Evolutionary conservation across 1,284 basidiomycete species (phyloP), one percentile per base, ranked within the genome.

Genomic region (Pterula multifida): DNA sequence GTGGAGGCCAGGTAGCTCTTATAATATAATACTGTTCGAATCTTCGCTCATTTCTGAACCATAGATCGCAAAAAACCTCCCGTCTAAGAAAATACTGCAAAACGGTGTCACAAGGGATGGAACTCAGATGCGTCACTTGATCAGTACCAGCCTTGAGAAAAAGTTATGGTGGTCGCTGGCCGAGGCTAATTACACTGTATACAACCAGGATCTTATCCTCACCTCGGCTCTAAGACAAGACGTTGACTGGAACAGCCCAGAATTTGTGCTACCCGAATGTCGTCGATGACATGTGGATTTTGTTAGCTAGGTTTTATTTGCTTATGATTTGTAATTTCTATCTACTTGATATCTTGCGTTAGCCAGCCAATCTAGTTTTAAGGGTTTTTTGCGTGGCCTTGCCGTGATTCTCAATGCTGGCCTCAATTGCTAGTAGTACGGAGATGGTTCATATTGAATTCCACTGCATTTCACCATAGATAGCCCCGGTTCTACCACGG

Each of bases 121-220:
- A 45, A 58, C 62, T 2, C 53, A 57, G 23, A 66, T 74, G 22
- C 71, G 79, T 35, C 72, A 76, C 57, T 69, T 88, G 21, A 69
- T 90, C 26, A 85, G 84, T 0, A 79, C 76, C 51, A 59, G 63
- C 21, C 78, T 75, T 21, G 86, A 88, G 55, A 64, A 65, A 21
- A 64, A 69, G 1, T 72, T 79, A 12, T 88, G 85, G 81, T 63
- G 74, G 26, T 70, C 76, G 1, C 65, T 89, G 26, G 66, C 64
- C 0, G 59, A 72, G 22, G 64, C 73, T 3, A 71, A 71, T 0
- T 68, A 75, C 55, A 68, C 70, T 4, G 68, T 90, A n/a, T 89
- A 85, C 63, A 73, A 68, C 1, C 69, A 73, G 15, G 85, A 89
- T 60, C 65, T 89, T 17, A 63, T 90, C 4, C 62, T 89, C 50